Base-by-base conservation (phyloP, 1,284 basidiomycete genomes). In the Pascua sp. region DNA sequence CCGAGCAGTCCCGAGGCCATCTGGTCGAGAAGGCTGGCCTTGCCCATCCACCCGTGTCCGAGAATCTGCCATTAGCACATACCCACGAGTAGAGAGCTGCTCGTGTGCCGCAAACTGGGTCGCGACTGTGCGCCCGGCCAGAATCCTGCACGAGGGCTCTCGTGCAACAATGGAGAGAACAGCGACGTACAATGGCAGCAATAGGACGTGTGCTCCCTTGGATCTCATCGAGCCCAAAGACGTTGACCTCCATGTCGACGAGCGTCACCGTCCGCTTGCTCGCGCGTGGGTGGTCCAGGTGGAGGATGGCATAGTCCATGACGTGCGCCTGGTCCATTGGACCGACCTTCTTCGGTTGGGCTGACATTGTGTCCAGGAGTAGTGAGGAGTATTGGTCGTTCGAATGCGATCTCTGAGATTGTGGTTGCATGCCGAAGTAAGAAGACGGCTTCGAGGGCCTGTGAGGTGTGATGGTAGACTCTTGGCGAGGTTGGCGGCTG, bases 211-310 rank as follows among this genome's bases (percentile, higher is more conserved):
- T 43, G 47, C 67, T 70, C 4, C 45, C 56, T 42, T 62, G 49
- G 40, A 73, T 69, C 65, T 76, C 74, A 15, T 72, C 64, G 40
- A 76, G 56, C 0, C 74, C 74, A 54, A 66, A 73, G 4, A 76
- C 65, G 18, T 66, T 56, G 40, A 71, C 51, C 4, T 68, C 62
- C 11, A 76, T 60, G 1, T 72, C 74, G 17, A 67, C 66, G 17
- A 69, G 61, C 8, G 52, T 53, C 2, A 67, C 24, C 12, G 57
- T 57, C 13, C 10, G 38, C 53, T 52, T 59, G 18, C 52, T 55
- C 11, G 42, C 53, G 1, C 49, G 43, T 7, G 55, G 53, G 47
- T 66, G 57, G 8, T 61, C 65, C 8, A 71, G 55, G 8, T 59
- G 56, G 7, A 74, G 56, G 8, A 61, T 50, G 2, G 63, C 43